Base-by-base conservation (phyloP, 1,139 yeast species). In the Suhomyces anneliseae region DNA sequence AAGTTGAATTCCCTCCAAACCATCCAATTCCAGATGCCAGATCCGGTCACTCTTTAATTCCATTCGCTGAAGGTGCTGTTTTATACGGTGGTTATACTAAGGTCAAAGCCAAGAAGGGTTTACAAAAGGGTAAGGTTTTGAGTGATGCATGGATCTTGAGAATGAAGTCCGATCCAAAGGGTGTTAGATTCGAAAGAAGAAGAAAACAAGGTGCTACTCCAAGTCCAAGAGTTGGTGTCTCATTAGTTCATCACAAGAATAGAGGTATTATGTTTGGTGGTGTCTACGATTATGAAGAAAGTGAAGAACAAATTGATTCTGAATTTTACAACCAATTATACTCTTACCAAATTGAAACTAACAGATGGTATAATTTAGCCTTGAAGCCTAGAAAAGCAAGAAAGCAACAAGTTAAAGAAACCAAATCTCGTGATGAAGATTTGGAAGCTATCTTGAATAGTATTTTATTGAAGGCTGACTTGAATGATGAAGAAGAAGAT, bases 251-350 rank as follows among this genome's bases (percentile, higher is more conserved):
- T 59, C 98, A 93, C 66, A 88, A 90, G 58, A 95, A 95, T 51
- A 82, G 98, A 72, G 98, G 98, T 49, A 80, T 93, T 12, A 62
- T 92, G 62, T 93, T 92, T 70, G 99, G 98, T 37, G 99, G 99
- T 53, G 99, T 93, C 11, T 92, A 81, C 61, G 99, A 93, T 67
- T 87, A 80, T 51, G 97, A 90, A 55, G 99, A 93, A 66, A 92
- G 96, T 34, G 98, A 93, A 65, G 99, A 93, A 64, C 82, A 87
- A 44, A 71, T 93, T 54, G 95, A 87, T 40, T 89, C 97, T 3
- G 83, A 81, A 43, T 93, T 92, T 62, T 93, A 80, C 70, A 90
- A 92, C 61, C 84, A 84, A 52, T 69, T 93, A 45, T 85, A 83
- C 59, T 85, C 95, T 5, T 92, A 89, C 63, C 96, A 92, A 54